Evolutionary conservation across 192 early-diverging fungal species (phyloP).

Genomic region (Backusella tuberculispora): DNA sequence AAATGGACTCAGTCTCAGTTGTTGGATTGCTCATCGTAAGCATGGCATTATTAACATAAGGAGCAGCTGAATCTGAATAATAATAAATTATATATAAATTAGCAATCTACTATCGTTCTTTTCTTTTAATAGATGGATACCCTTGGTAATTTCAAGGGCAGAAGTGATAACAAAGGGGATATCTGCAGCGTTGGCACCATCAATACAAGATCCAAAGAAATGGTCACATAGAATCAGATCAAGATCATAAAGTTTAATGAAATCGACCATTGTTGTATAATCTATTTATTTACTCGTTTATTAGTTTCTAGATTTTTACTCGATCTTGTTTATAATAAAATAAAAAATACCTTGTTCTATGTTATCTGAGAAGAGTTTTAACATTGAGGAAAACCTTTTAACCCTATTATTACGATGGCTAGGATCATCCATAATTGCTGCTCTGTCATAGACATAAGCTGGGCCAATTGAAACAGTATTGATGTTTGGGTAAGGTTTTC

Average conservation of each 20-base stretch:
- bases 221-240: constrained; percentile 30
- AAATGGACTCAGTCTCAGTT: background rate
- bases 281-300: background rate
- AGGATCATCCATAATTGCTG: background rate
- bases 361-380: background rate
- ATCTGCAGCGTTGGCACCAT: constrained; percentile 1
- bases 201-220: constrained; percentile 20
- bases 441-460: background rate
- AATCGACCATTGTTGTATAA: background rate
- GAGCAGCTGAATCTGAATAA: background rate
- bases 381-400: background rate
- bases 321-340: background rate
- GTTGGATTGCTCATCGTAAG: background rate
- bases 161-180: constrained; percentile 33
- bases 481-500: background rate
- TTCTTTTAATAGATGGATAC: background rate
- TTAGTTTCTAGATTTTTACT: background rate
- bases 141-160: background rate
- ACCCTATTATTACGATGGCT: background rate
- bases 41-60: background rate
- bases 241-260: too few relatives aligned
- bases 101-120: too few relatives aligned
- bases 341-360: background rate
- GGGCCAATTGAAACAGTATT: too few relatives aligned
- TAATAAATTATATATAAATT: background rate